These are phyloP conservation scores for Neofusicoccum kwambonambiense DNA, from an alignment of 2,329 filamentous ascomycete genomes.

Conservation along the genomic window DNA sequence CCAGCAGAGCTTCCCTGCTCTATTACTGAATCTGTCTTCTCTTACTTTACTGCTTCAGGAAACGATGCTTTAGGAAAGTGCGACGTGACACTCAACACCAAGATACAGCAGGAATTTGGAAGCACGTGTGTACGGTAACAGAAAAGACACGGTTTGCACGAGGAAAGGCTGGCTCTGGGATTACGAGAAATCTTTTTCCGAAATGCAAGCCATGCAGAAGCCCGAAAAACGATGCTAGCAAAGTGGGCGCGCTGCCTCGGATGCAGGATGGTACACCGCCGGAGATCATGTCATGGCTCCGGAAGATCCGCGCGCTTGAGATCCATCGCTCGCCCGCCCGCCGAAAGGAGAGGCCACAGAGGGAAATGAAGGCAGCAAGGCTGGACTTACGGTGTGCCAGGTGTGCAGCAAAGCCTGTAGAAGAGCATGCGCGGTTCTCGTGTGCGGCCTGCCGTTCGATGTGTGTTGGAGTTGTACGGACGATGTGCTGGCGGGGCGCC, in stretches of 20 bases:
- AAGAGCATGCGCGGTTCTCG: not conserved
- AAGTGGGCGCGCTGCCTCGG: conserved; percentile 4
- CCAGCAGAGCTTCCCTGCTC: not conserved
- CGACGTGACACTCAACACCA: not conserved
- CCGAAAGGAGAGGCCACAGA: not conserved
- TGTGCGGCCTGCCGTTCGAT: not conserved
- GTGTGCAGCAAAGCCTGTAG: not conserved
- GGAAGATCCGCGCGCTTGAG: conserved; percentile 3
- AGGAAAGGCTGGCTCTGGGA: not conserved
- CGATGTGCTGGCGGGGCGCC: conserved; percentile 1
- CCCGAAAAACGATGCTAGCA: not conserved
- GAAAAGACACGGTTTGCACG: not conserved
- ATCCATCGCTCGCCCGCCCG: not conserved
- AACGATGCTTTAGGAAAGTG: not conserved
- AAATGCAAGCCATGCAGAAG: not conserved
- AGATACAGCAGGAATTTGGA: not conserved
- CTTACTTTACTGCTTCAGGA: not conserved
- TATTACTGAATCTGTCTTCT: not conserved
- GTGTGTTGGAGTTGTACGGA: conserved; percentile 10
- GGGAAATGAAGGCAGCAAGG: not conserved
- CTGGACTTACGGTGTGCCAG: not conserved
- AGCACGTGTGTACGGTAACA: not conserved
- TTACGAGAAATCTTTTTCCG: not conserved
- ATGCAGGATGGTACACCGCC: conserved; percentile 2
- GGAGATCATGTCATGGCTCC: conserved; percentile 5